phyloP scores from a whole-genome alignment of 139 green algal genomes.

The Chlorella sp. region DNA sequence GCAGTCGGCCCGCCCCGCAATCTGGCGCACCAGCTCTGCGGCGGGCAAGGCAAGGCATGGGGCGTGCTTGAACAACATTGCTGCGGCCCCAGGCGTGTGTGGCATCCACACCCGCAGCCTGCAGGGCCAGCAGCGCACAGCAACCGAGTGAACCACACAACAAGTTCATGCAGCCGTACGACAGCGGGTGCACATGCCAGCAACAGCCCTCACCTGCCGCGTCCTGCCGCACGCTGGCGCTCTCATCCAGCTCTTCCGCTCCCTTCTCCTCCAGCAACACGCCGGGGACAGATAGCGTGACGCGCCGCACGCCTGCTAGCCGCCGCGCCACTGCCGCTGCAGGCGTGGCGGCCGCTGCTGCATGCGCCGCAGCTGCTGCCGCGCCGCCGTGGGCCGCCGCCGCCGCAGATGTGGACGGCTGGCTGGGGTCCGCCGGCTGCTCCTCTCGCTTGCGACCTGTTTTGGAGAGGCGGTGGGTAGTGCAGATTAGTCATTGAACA shows the following conservation, averaged over 20 bases:
- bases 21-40: slow-evolving; percentile 22
- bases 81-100: too few species aligned
- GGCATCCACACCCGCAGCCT: too few species aligned
- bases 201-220: slow-evolving; percentile 43
- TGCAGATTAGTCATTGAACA: neutral
- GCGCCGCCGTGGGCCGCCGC: neutral
- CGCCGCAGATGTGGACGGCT: neutral
- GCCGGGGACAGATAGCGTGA: slow-evolving; percentile 74
- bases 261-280: slow-evolving; percentile 68
- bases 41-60: neutral
- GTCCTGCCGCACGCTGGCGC: slow-evolving; percentile 53
- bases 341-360: neutral
- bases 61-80: too few species aligned
- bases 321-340: slow-evolving; percentile 43
- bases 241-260: slow-evolving; percentile 57
- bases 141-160: too few species aligned
- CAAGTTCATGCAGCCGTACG: too few species aligned
- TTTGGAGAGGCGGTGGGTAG: too few species aligned
- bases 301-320: slow-evolving; percentile 57
- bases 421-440: neutral
- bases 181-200: too few species aligned
- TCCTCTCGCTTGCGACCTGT: slow-evolving; percentile 21
- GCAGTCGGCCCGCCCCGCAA: slow-evolving; percentile 37
- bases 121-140: too few species aligned
- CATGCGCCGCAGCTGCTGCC: slow-evolving; percentile 6